Evolutionary conservation across 208 protist species (phyloP), one percentile per base, ranked within the genome.

Genomic region (Novymonas esmeraldas): DNA sequence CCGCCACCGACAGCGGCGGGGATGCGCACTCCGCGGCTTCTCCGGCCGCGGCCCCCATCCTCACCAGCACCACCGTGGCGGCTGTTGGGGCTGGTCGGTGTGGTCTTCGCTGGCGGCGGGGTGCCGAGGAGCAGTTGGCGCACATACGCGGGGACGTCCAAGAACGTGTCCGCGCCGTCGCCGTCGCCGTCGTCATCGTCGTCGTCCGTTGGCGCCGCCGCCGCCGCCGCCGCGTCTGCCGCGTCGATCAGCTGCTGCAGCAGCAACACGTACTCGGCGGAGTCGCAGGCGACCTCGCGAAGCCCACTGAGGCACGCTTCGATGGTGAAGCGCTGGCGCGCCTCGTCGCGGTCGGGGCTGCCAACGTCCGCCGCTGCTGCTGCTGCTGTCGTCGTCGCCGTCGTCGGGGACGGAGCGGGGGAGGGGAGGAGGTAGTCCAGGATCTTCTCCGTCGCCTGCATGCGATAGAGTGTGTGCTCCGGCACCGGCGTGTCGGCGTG

Each of bases 281-380:
- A 61, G 49, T 61, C 54, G 6, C 62, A 38, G 2, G 62, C 16
- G 4, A 76, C 56, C 36, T 70, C 61, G 24, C 70, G 70, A 20
- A 76, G 34, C 5, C 70, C 70, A 22, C 56, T 70, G 5, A 76
- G 63, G 24, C 70, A 76, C 7, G 45, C 24, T n/a, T 46, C 62
- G 6, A 76, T 56, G n/a, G 65, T 52, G 10, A 50, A 60, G 38
- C 66, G 41, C 6, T 49, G 70, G 39, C 45, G 36, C 18, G 55
- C 70, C 11, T 69, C 62, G 24, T 50, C 56, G 26, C 20, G 29
- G 33, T 38, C 24, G 33, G 14, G 24, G 51, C 42, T 63, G 36
- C 10, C 46, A 9, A 42, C 48, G 31, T 44, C 46, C 1, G 46
- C 41, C 0, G 42, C 29, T 3, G 18, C 42, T 2, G 7, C 24